Evolutionary conservation across 2,329 filamentous ascomycete genomes (phyloP), one percentile per base, ranked within the genome.

Genomic region (Chrysoporthe deuterocubensis): DNA sequence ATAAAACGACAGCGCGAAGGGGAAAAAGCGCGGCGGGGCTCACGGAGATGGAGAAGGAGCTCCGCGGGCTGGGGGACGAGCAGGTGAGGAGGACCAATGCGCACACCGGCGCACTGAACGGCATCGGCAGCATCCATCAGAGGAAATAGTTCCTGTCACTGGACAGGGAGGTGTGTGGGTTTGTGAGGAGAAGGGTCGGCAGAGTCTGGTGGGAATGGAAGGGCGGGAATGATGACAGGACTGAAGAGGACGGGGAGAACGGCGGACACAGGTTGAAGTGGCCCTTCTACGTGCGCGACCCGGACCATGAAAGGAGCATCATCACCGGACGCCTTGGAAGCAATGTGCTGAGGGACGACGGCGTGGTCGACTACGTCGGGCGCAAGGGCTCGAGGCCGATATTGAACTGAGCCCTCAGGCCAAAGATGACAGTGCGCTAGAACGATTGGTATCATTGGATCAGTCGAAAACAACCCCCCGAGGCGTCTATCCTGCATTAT

Each of bases 71-170:
- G 9, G 81, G 86, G 66, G 84, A 88, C 68, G 82, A 85, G 50
- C 77, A 84, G 40, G 84, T 90, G 34, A 84, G 87, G 8, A 75
- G 75, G 2, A 87, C 84, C 6, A 92, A 92, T 72, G 88, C 90
- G 4, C 92, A 92, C 72, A 78, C 85, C 0, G 90, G 90, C 5
- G 88, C 90, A 0, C 81, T 73, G 1, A 92, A 92, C 72, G 85
- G 82, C 2, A 89, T 92, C 52, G 87, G 85, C 6, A 91, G 89
- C 48, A 80, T 92, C 4, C 85, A 92, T 72, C 89, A 92, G 75
- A 83, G 90, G 5, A 81, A 82, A 54, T 92, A 89, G 90, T 91
- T 87, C 68, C 73, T 92, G 21, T 85, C 85, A 13, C 79, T 92
- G 1, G 90, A 92, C 73, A 81, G 87, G 14, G 75, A 74, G 37